These are phyloP conservation scores for Tardiomyces depauwii DNA, from an alignment of 1,139 yeast genomes.

Conservation along the genomic window DNA sequence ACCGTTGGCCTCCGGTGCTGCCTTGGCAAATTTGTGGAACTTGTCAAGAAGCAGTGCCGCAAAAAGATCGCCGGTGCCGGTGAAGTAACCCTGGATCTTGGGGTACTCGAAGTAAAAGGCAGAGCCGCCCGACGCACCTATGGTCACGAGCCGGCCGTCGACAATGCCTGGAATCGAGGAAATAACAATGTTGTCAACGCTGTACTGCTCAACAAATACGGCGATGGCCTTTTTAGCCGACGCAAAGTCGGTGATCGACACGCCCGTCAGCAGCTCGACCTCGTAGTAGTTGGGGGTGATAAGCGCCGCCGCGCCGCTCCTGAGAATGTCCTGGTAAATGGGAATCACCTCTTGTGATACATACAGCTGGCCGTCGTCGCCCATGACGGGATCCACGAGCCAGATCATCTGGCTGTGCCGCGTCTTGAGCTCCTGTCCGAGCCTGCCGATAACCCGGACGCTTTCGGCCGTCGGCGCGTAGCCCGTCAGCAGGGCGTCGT, in stretches of 20 bases:
- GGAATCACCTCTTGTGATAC: conserved; percentile 62
- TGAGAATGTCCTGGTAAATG: conserved; percentile 47
- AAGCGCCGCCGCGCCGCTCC: conserved; percentile 43
- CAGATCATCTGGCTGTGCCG: conserved; percentile 30
- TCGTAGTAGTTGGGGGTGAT: conserved; percentile 92
- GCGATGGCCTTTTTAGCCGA: conserved; percentile 38
- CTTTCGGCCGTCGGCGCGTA: conserved; percentile 54
- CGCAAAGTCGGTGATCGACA: conserved; percentile 32
- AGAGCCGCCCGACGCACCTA: conserved; percentile 33
- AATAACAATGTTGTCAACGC: conserved; percentile 54
- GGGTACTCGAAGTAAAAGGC: conserved; percentile 39
- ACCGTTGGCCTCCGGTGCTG: neutral
- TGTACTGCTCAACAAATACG: conserved; percentile 37
- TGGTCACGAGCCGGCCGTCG: conserved; percentile 34
- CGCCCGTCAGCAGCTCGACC: conserved; percentile 57
- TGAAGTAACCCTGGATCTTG: conserved; percentile 58
- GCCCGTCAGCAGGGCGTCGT: conserved; percentile 60
- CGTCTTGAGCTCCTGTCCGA: conserved; percentile 25
- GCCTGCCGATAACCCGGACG: conserved; percentile 36
- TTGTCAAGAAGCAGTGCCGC: conserved; percentile 66
- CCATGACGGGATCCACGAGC: conserved; percentile 88
- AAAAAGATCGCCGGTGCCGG: conserved; percentile 91
- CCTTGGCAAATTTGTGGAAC: conserved; percentile 26
- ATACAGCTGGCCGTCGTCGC: conserved; percentile 78
- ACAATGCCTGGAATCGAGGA: conserved; percentile 40